Evolutionary conservation across 2,329 filamentous ascomycete species (phyloP).

Genomic region (Scopulariopsis brevicaulis): DNA sequence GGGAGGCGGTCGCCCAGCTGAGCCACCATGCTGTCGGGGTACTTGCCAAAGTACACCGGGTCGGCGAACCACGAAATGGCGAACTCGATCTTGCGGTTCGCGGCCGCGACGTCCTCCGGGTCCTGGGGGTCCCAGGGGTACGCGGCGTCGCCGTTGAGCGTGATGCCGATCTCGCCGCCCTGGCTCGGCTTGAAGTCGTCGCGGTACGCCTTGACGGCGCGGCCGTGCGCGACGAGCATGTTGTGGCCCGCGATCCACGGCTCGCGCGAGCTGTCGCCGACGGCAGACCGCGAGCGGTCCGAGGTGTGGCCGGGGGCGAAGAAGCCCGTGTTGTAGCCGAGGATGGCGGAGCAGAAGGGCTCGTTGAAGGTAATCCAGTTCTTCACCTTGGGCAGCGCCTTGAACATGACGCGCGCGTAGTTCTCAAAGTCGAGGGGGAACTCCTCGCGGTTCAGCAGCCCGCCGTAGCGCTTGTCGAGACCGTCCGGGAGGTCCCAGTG

Average conservation of each 20-base stretch:
- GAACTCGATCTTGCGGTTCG: slow-evolving; percentile 75
- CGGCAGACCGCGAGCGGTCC: slow-evolving; percentile 56
- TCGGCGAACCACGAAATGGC: slow-evolving; percentile 82
- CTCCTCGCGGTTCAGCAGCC: slow-evolving; percentile 68
- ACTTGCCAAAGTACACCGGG: slow-evolving; percentile 74
- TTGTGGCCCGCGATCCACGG: slow-evolving; percentile 78
- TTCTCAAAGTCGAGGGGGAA: slow-evolving; percentile 72
- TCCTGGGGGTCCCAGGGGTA: slow-evolving; percentile 76
- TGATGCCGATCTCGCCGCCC: slow-evolving; percentile 75
- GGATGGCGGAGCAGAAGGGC: slow-evolving; percentile 73
- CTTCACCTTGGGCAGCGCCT: slow-evolving; percentile 65
- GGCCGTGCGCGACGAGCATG: slow-evolving; percentile 66
- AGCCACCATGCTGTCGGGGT: slow-evolving; percentile 71
- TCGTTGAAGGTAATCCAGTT: slow-evolving; percentile 90
- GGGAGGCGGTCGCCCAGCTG: slow-evolving; percentile 73
- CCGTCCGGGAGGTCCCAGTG: slow-evolving; percentile 82
- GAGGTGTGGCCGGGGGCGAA: slow-evolving; percentile 78
- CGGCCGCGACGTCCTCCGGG: slow-evolving; percentile 63
- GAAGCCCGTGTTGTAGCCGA: slow-evolving; percentile 66
- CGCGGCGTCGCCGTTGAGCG: slow-evolving; percentile 72
- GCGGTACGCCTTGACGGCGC: slow-evolving; percentile 71
- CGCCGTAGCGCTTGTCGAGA: slow-evolving; percentile 71
- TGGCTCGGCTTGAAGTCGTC: slow-evolving; percentile 66
- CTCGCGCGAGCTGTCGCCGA: slow-evolving; percentile 66
- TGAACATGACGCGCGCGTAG: slow-evolving; percentile 68